Evolutionary conservation across 2,329 filamentous ascomycete genomes (phyloP), one percentile per base, ranked within the genome.

Genomic region (Clonostachys chloroleuca): DNA sequence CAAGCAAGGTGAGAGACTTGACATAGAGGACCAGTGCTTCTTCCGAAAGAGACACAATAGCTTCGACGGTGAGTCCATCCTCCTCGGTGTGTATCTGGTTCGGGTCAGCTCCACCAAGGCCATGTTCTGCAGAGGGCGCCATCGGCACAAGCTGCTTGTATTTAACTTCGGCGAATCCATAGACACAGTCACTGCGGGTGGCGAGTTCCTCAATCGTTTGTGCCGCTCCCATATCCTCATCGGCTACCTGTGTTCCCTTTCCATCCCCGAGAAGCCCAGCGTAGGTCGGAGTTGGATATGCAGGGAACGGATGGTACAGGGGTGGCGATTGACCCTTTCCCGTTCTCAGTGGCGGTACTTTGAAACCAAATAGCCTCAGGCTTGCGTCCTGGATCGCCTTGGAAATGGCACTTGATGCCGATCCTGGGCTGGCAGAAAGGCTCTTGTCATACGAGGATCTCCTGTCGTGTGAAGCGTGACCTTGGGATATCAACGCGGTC

Each of bases 131-230:
- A 0, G 88, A 92, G 2, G 92, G 94, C 2, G 89, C 84, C 41
- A 94, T 72, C 4, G 94, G 94, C 44, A 96, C 82, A n/a, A 99
- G 78, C 66, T 99, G 94, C 66, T 95, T 94, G 68, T 95, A 96
- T 67, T 99, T 99, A 61, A 99, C 92, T 68, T 99, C 92, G 6
- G 94, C 94, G 66, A 99, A 97, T 4, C 92, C 92, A 63, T 92
- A 99, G 4, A 99, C 92, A 42, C 96, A 94, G 64, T 99, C 92
- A 61, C 92, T 96, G 37, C 92, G 80, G 34, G 91, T 94, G 2
- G 94, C 94, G 53, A 89, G 86, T 57, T 97, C 92, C 64, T 99
- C 92, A 48, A 97, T 91, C 41, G 82, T 79, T 59, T 91, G 86
- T 3, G 92, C 83, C 39, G 88, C 84, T 53, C 81, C 82, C 14